phyloP scores from a whole-genome alignment of 331 rosid genomes.

The Rosa hybrid region DNA sequence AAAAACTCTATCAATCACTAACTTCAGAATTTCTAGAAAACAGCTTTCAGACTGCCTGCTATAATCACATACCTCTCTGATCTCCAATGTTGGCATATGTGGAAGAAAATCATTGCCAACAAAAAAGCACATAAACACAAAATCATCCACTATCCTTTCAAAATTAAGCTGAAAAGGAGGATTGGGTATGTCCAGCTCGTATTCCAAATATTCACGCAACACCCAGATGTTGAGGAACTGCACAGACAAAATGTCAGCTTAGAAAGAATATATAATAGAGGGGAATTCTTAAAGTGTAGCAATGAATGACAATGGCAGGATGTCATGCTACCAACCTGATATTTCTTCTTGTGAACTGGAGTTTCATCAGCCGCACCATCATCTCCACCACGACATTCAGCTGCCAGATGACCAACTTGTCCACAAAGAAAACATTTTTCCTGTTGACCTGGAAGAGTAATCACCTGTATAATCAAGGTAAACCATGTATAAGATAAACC shows the following conservation, averaged over 20 bases:
- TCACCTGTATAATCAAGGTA: conserved; percentile 56
- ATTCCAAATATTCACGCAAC: conserved; percentile 86
- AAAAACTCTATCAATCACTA: not conserved
- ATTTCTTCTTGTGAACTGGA: conserved; percentile 90
- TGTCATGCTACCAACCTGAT: conserved; percentile 66
- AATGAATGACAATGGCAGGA: conserved; percentile 20
- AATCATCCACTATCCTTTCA: conserved; percentile 74
- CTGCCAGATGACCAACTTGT: conserved; percentile 93
- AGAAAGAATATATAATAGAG: conserved; percentile 21
- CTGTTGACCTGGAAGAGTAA: conserved; percentile 85
- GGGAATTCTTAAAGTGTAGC: not conserved
- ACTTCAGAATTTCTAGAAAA: conserved; percentile 15
- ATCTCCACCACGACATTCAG: conserved; percentile 80
- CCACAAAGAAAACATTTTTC: conserved; percentile 89
- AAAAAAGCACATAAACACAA: conserved; percentile 78
- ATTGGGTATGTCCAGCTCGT: conserved; percentile 67
- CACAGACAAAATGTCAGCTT: conserved; percentile 24
- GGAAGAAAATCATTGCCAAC: conserved; percentile 97
- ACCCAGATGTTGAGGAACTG: conserved; percentile 93
- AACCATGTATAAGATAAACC: conserved; percentile 31
- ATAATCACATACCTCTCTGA: conserved; percentile 74
- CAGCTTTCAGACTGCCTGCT: conserved; percentile 23
- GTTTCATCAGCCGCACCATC: conserved; percentile 66
- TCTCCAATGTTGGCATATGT: conserved; percentile 95
- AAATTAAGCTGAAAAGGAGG: conserved; percentile 76